Percentiles rank a stretch among this genome's conserved stretches.
Conservation (phyloP, 2,329 filamentous ascomycete genomes). For the Fusarium sp. region DNA sequence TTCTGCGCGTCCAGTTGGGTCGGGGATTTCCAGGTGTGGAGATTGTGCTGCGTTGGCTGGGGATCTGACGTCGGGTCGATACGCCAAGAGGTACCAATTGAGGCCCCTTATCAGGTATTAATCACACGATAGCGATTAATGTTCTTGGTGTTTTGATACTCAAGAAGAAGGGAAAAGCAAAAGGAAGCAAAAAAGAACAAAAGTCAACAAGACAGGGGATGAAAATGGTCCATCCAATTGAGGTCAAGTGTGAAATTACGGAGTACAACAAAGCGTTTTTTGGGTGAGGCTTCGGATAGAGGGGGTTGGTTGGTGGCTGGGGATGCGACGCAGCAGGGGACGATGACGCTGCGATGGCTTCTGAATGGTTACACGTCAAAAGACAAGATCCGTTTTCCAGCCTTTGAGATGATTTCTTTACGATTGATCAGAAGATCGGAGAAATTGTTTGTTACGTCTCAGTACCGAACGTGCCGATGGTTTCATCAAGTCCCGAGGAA, state of each 20-base stretch:
- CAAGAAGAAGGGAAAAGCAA: not conserved
- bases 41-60: conserved; percentile 22
- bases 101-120: conserved; percentile 2
- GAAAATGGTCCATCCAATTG: conserved; percentile 10
- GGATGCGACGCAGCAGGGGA: conserved; percentile 14
- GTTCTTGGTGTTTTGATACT: not conserved
- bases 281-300: conserved; percentile 20
- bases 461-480: not conserved
- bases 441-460: not conserved
- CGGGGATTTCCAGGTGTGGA: conserved; percentile 15
- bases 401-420: conserved; percentile 11
- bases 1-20: conserved; percentile 10
- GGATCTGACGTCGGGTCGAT: conserved; percentile 20
- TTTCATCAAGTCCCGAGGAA: conserved; percentile 3
- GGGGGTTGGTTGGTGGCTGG: conserved; percentile 37
- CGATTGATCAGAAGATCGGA: conserved; percentile 7
- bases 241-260: conserved; percentile 10
- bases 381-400: not conserved
- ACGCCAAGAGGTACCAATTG: conserved; percentile 1
- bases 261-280: conserved; percentile 11
- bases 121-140: not conserved
- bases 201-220: conserved; percentile 8
- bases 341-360: conserved; percentile 13
- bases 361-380: conserved; percentile 32
- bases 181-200: not conserved